Base-by-base conservation (phyloP, 805 yeast species). In the Groenewaldozyma tartarivorans region DNA sequence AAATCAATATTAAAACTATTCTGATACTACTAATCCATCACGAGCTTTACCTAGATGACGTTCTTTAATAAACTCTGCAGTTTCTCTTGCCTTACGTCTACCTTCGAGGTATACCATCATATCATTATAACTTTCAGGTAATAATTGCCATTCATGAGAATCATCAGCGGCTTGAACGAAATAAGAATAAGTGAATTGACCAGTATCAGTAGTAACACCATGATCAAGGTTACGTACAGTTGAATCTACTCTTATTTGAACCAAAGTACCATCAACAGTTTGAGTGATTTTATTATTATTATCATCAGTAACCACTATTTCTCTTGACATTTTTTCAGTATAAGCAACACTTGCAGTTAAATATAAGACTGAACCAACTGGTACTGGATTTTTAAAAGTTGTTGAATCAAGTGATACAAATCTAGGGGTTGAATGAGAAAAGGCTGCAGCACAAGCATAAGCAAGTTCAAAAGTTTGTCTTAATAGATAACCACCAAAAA, bases 401-500 rank as follows among this genome's bases (percentile, higher is more conserved):
- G 95, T 86, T 18, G 92, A 81, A 58, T 88, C 96, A 50, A 88
- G 70, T 2, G 95, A 81, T 7, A 86, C 83, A 51, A 88, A 88
- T 57, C 96, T 71, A 33, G 97, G 96, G 45, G 81, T 77, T 13
- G 90, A 78, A 49, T 77, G 78, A 2, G 95, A 69, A 54, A 88
- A 86, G 1, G 94, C 83, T 4, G 95, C 95, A 5, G 95, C 86
- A 15, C 90, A 77, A 62, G 95, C 86, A 58, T 87, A 88, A 1
- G 95, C 96, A 54, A 88, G 73, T 60, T 88, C 97, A 58, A 88
- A 88, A 2, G 95, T 77, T 63, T 87, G 95, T 61, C 96, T 77
- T 68, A 88, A 73, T 55, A 88, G 66, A 55, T 88, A 88, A 21
- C 97, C 97, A 52, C 97, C 97, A 61, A 88, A 88, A 35, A 88